Evolutionary conservation across 306 rosid genomes (phyloP), one percentile per base, ranked within the genome.

Genomic region (Prinsepia uniflora): DNA sequence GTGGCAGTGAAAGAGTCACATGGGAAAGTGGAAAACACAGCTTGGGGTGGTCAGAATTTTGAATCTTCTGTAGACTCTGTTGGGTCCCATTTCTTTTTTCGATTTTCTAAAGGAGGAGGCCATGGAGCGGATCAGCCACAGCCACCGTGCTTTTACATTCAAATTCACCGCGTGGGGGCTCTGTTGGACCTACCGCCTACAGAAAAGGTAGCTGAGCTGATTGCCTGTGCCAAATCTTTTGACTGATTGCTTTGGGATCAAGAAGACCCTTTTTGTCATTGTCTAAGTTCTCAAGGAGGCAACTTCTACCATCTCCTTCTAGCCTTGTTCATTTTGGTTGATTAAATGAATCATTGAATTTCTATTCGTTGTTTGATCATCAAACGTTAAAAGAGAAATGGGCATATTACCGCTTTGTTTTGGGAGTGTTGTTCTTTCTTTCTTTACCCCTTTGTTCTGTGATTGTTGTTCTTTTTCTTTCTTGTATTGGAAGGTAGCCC

Each of bases 1-100:
- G 73, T 44, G 52, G 65, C 68, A 67, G 79, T 36, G 79, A 75
- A 6, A 65, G 65, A 72, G 59, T 9, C 79, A 75, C 79, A 40
- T 70, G 75, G 72, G 53, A 57, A 36, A 44, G 72, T 4, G 22
- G 17, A 39, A 43, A 13, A 49, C 18, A 10, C 7, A 57, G 69
- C 52, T 9, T 40, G 59, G 73, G 63, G 7, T 12, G 30, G 52
- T 52, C 56, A 42, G 55, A 62, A 45, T 22, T 19, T 54, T 17
- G 60, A 10, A 7, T 63, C n/a, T 22, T 48, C 68, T 60, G 6
- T 50, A 14, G 50, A 46, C 50, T 18, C 4, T 50, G 20, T 9
- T 18, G 71, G 75, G 71, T 50, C 71, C 80, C 69, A 30, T 43
- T 41, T 68, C 36, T 10, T 19, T 40, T 19, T 7, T 18, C 17